These are phyloP conservation scores for Talinum fruticosum DNA, from an alignment of 148 eudicot species.

Conservation along the genomic window DNA sequence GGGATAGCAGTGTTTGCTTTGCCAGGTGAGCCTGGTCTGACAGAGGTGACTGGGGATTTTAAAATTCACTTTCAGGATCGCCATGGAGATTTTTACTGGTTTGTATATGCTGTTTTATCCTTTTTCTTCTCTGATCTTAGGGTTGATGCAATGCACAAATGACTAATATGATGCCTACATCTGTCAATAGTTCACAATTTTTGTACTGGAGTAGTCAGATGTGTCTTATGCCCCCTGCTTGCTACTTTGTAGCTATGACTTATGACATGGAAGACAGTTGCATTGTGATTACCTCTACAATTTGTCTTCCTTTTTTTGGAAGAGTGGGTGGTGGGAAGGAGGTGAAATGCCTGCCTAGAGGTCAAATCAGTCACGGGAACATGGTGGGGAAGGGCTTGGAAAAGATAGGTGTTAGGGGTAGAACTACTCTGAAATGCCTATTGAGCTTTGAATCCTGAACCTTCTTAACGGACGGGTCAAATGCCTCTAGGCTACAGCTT, in stretches of 20 bases:
- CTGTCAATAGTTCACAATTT: neutral
- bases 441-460: neutral
- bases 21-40: conserved; percentile 84
- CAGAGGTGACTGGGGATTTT: conserved; percentile 83
- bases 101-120: conserved; percentile 16
- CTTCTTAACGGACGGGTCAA: neutral
- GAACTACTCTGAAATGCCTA: neutral
- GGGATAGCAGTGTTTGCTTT: conserved; percentile 88
- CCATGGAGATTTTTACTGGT: conserved; percentile 97
- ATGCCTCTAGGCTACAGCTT: no score
- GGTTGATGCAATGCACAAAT: neutral
- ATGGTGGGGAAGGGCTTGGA: neutral
- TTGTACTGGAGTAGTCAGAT: neutral
- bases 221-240: conserved; percentile 1
- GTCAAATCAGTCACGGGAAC: neutral
- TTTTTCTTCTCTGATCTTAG: neutral
- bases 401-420: neutral
- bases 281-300: neutral
- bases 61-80: conserved; percentile 91
- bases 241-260: neutral
- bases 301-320: neutral
- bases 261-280: neutral
- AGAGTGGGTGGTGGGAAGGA: neutral
- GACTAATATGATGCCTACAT: neutral
- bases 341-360: neutral